phyloP scores from a whole-genome alignment of 2,329 filamentous ascomycete species.

The Purpureocillium lavendulum region DNA sequence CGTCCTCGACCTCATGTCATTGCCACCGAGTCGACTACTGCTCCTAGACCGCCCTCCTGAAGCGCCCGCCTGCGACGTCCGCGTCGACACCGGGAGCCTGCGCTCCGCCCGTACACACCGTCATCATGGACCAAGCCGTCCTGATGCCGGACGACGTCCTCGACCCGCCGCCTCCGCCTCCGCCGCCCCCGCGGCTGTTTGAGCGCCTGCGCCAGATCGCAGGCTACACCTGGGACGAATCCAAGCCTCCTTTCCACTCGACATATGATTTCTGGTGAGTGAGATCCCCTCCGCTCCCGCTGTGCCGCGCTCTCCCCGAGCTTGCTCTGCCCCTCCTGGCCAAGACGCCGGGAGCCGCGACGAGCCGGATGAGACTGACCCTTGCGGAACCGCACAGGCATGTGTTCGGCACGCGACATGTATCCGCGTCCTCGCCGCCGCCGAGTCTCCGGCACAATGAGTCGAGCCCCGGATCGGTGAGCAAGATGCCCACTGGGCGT shows the following conservation, averaged over 20 bases:
- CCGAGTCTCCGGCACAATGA: constrained; percentile 36
- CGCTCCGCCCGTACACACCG: neutral
- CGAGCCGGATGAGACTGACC: constrained; percentile 2
- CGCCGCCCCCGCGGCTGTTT: constrained; percentile 58
- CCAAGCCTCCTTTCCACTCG: constrained; percentile 46
- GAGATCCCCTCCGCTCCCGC: too few species aligned
- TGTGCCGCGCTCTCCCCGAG: too few species aligned
- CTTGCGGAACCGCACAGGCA: constrained; percentile 37
- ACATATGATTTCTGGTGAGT: constrained; percentile 82
- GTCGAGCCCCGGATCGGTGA: constrained; percentile 33
- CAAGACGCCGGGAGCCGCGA: too few species aligned
- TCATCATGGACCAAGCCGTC: constrained; percentile 43
- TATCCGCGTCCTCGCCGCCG: constrained; percentile 40
- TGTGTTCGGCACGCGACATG: constrained; percentile 54
- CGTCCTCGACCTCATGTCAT: constrained; percentile 16
- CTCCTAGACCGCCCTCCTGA: constrained; percentile 6
- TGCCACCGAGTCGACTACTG: constrained; percentile 12
- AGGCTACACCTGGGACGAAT: constrained; percentile 71
- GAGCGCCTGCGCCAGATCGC: constrained; percentile 65
- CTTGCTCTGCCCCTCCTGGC: too few species aligned
- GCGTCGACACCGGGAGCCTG: neutral
- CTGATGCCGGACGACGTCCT: constrained; percentile 44
- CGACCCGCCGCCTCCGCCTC: constrained; percentile 59
- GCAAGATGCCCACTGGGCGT: constrained; percentile 34
- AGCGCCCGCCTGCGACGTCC: neutral